A percentile compares a stretch with the other conserved stretches of the same genome.
Evolutionary conservation across 2,329 filamentous ascomycete genomes (phyloP).

Genomic region (Parafenestella ontariensis): DNA sequence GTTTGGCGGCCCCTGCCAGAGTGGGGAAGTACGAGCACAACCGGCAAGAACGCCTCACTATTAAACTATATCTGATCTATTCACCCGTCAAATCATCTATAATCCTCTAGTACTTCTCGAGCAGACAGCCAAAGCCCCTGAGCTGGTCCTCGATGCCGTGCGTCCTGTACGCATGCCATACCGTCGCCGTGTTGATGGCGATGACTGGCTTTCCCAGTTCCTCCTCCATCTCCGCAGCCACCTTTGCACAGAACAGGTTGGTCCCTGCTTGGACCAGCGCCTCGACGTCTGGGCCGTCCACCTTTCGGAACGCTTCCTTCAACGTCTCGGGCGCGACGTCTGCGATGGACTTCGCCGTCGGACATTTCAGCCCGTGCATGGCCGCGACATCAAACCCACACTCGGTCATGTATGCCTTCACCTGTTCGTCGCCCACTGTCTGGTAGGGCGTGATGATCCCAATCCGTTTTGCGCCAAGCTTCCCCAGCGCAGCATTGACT

Average conservation of each 20-base stretch:
- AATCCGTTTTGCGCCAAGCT: constrained; percentile 35
- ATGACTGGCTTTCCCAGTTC: constrained; percentile 28
- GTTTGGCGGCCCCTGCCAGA: neutral
- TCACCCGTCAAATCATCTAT: neutral
- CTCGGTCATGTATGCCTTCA: constrained; percentile 40
- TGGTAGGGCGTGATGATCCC: constrained; percentile 45
- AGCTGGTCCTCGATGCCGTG: constrained; percentile 22
- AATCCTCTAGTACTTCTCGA: constrained; percentile 24
- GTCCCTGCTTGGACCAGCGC: constrained; percentile 26
- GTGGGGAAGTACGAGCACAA: too few relatives aligned
- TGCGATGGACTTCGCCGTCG: constrained; percentile 19
- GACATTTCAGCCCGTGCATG: constrained; percentile 40
- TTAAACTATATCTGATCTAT: neutral
- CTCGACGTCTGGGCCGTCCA: constrained; percentile 21
- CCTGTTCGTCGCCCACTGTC: constrained; percentile 42
- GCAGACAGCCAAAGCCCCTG: constrained; percentile 18
- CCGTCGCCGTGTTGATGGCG: constrained; percentile 27
- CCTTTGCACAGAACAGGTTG: constrained; percentile 23
- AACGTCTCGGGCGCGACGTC: constrained; percentile 17
- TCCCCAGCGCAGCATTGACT: constrained; percentile 37
- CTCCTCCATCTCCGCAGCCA: constrained; percentile 24
- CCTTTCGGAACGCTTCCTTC: constrained; percentile 20
- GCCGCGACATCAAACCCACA: constrained; percentile 36
- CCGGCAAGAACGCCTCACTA: neutral
- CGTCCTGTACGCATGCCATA: constrained; percentile 25